These are phyloP conservation scores for Pseudomassariella vexata DNA, from an alignment of 2,329 filamentous ascomycete species.

Conservation along the genomic window DNA sequence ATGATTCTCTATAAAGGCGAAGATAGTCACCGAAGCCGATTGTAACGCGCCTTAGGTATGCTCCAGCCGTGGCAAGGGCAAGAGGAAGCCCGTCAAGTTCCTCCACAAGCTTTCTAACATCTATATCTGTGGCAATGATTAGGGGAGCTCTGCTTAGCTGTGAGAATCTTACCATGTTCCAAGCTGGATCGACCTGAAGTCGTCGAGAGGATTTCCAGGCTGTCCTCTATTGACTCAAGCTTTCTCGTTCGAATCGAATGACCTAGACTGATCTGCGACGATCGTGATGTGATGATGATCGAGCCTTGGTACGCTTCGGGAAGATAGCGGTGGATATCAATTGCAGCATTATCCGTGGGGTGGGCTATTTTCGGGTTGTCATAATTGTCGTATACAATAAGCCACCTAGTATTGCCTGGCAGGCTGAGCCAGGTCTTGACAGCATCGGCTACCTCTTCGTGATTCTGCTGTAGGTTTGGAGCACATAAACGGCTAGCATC, in stretches of 20 bases:
- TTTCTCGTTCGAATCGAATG: constrained; percentile 24
- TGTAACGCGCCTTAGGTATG: constrained; percentile 32
- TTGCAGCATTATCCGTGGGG: constrained; percentile 11
- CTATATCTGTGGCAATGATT: constrained; percentile 18
- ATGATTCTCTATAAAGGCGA: constrained; percentile 29
- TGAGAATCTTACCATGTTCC: constrained; percentile 17
- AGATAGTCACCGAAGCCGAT: constrained; percentile 33
- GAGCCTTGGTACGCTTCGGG: constrained; percentile 30
- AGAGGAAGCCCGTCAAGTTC: constrained; percentile 38
- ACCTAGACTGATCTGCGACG: constrained; percentile 25
- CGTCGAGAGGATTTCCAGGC: constrained; percentile 24
- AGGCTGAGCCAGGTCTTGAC: constrained; percentile 32
- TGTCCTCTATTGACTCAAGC: constrained; percentile 22
- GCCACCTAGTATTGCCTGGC: constrained; percentile 28
- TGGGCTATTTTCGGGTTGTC: constrained; percentile 27
- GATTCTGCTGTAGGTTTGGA: constrained; percentile 5
- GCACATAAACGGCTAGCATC: constrained; percentile 3
- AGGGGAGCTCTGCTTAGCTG: constrained; percentile 3
- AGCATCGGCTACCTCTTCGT: constrained; percentile 19
- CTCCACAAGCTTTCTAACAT: constrained; percentile 21
- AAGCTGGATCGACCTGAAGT: constrained; percentile 18
- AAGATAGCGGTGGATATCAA: constrained; percentile 27
- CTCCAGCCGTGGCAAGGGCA: constrained; percentile 37
- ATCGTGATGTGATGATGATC: constrained; percentile 34
- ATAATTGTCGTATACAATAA: constrained; percentile 35